These are phyloP conservation scores for Phaeolepiota aurea DNA, from an alignment of 768 basidiomycete genomes.

Conservation along the genomic window DNA sequence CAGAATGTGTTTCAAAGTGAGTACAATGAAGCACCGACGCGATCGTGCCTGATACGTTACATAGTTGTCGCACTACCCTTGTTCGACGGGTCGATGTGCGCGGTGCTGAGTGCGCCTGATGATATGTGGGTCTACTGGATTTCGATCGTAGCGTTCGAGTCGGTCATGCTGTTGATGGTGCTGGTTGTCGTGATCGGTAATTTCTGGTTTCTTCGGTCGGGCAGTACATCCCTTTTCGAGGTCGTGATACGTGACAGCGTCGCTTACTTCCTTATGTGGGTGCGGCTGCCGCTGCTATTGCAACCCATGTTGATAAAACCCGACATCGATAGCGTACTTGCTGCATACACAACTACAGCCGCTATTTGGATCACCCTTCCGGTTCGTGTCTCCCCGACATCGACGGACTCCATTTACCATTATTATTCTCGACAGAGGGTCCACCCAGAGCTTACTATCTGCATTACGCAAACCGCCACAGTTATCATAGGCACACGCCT, in stretches of 20 bases:
- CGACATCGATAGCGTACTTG: conserved; percentile 12
- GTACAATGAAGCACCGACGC: neutral
- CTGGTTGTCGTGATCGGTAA: conserved; percentile 14
- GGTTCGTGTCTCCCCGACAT: neutral
- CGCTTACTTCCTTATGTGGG: conserved; percentile 17
- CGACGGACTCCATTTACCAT: neutral
- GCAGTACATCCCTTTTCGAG: conserved; percentile 7
- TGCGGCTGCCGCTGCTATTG: neutral
- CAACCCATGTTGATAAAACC: neutral
- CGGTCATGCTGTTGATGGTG: conserved; percentile 16
- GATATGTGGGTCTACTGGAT: conserved; percentile 18
- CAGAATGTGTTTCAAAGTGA: conserved; percentile 12
- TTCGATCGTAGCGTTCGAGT: conserved; percentile 19
- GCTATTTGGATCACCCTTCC: conserved; percentile 14
- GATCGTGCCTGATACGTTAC: neutral
- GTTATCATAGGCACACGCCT: conserved; percentile 18
- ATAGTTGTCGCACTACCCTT: conserved; percentile 4
- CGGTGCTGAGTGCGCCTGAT: conserved; percentile 8
- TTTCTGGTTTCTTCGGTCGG: conserved; percentile 8
- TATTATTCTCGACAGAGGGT: conserved; percentile 6
- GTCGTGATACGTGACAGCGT: conserved; percentile 19
- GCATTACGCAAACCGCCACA: conserved; percentile 14
- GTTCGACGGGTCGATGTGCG: conserved; percentile 7
- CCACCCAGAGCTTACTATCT: conserved; percentile 16
- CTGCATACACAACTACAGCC: conserved; percentile 13